These are phyloP conservation scores for Globisporangium viniferum DNA, from an alignment of 352 stramenopile species.

Conservation along the genomic window DNA sequence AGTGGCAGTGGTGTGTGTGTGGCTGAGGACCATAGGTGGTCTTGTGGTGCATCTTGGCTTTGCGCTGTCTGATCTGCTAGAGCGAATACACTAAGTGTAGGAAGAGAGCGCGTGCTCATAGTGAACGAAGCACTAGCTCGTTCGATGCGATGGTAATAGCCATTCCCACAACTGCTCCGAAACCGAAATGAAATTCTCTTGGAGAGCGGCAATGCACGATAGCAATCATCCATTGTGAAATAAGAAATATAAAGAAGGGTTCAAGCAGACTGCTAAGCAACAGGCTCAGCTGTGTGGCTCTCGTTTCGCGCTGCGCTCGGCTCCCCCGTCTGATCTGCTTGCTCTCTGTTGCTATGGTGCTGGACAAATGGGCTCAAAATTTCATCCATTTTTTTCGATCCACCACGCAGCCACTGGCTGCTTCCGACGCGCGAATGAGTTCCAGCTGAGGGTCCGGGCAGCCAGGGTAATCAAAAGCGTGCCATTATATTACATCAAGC, in stretches of 20 bases:
- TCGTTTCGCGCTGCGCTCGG: neutral
- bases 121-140: no score
- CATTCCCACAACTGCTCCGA: no score
- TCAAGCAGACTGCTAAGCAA: neutral
- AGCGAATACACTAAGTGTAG: no score
- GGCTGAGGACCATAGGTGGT: no score
- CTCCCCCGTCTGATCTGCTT: neutral
- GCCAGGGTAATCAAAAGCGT: neutral
- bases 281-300: neutral
- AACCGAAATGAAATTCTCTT: no score
- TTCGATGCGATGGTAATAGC: no score
- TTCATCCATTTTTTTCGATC: neutral
- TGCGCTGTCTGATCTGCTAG: no score
- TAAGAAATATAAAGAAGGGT: neutral
- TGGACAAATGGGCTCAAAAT: neutral
- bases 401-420: neutral
- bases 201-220: neutral
- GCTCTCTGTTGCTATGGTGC: no score
- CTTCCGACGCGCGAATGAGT: neutral
- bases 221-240: neutral
- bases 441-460: neutral
- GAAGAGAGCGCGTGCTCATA: no score
- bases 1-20: neutral
- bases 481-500: neutral
- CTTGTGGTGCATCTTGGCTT: no score